Evolutionary conservation across 1,284 basidiomycete genomes (phyloP).

Genomic region (Coriolopsis trogii): DNA sequence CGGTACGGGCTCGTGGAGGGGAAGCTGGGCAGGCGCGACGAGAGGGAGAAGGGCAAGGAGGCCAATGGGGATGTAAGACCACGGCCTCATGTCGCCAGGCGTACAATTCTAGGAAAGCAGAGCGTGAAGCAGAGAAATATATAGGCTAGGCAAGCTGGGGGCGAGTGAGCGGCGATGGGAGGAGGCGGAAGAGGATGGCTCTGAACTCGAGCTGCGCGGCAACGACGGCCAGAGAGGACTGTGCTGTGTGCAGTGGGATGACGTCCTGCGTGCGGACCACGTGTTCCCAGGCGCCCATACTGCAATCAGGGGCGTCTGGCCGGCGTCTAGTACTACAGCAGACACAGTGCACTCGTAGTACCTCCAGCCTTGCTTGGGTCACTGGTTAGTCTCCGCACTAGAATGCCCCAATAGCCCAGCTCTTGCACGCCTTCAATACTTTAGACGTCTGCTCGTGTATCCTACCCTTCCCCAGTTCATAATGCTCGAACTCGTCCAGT

Average conservation of each 20-base stretch:
- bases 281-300: slow-evolving; percentile 11
- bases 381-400: slow-evolving; percentile 1
- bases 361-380: too few species aligned
- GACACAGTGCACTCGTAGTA: too few species aligned
- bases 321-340: not conserved
- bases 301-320: too few species aligned
- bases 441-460: slow-evolving; percentile 10
- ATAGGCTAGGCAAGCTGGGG: too few species aligned
- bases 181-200: slow-evolving; percentile 12
- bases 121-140: slow-evolving; percentile 5
- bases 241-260: too few species aligned
- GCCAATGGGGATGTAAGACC: slow-evolving; percentile 38
- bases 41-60: slow-evolving; percentile 38
- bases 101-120: not conserved
- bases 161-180: not conserved
- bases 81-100: slow-evolving; percentile 39
- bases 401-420: slow-evolving; percentile 5
- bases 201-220: slow-evolving; percentile 9
- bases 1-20: slow-evolving; percentile 28
- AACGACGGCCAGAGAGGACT: slow-evolving; percentile 1
- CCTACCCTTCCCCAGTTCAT: slow-evolving; percentile 7
- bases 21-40: slow-evolving; percentile 36
- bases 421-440: not conserved
- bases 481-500: slow-evolving; percentile 64
- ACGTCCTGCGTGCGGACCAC: slow-evolving; percentile 23